Evolutionary conservation across 2,329 filamentous ascomycete genomes (phyloP).

Genomic region (Exophiala phaeomuriformis): DNA sequence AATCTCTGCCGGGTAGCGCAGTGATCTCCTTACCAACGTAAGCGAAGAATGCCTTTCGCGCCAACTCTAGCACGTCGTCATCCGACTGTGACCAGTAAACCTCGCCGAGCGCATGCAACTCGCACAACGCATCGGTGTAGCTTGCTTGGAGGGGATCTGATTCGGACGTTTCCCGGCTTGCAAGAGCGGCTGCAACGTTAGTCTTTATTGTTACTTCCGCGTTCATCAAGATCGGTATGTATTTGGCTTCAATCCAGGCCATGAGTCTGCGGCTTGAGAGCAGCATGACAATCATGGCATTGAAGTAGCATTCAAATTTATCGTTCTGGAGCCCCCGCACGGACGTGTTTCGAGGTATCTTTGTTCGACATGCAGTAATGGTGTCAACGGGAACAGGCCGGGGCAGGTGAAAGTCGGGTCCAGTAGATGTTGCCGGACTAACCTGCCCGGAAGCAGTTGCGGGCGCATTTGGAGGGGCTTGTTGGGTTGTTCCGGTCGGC

Average conservation of each 20-base stretch:
- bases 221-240: conserved; percentile 8
- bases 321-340: neutral
- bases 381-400: neutral
- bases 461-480: neutral
- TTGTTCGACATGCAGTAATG: neutral
- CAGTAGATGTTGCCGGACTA: conserved; percentile 8
- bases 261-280: conserved; percentile 14
- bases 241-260: conserved; percentile 14
- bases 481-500: neutral
- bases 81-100: conserved; percentile 3
- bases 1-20: neutral
- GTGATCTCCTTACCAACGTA: neutral
- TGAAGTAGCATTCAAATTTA: conserved; percentile 14
- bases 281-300: conserved; percentile 13
- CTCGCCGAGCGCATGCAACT: conserved; percentile 7
- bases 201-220: conserved; percentile 4
- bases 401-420: conserved; percentile 7
- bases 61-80: neutral
- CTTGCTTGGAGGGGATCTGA: neutral
- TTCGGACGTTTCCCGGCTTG: neutral
- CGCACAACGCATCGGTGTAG: conserved; percentile 17
- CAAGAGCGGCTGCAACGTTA: neutral
- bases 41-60: conserved; percentile 8
- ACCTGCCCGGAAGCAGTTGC: neutral
- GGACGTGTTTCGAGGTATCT: neutral